Conservation (phyloP, 1,139 yeast genomes). For the Suhomyces bribrorum region DNA sequence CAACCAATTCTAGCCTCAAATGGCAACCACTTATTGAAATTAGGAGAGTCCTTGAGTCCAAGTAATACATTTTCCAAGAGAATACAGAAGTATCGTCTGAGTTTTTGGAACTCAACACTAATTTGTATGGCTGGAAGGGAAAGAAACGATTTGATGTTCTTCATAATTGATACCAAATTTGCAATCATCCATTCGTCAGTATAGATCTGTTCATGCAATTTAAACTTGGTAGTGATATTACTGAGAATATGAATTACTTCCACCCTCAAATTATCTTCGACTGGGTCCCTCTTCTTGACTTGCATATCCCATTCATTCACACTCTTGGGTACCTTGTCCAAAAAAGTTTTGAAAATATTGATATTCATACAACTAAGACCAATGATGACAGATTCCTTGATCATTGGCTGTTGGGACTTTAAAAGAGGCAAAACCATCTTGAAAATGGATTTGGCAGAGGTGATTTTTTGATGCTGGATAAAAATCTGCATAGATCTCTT, state of each 20-base stretch:
- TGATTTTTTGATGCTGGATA: constrained; percentile 87
- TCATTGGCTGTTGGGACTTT: constrained; percentile 66
- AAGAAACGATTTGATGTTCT: constrained; percentile 64
- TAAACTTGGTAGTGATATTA: constrained; percentile 65
- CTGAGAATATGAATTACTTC: constrained; percentile 79
- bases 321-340: constrained; percentile 73
- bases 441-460: constrained; percentile 89
- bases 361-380: constrained; percentile 90
- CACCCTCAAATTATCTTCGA: constrained; percentile 59
- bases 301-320: constrained; percentile 59
- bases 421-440: constrained; percentile 83
- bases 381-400: constrained; percentile 81
- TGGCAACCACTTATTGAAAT: constrained; percentile 61
- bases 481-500: constrained; percentile 76
- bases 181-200: constrained; percentile 71
- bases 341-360: constrained; percentile 78
- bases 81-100: constrained; percentile 80
- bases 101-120: constrained; percentile 70
- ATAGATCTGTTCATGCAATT: constrained; percentile 51
- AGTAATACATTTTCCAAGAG: constrained; percentile 68
- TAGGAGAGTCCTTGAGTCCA: constrained; percentile 47
- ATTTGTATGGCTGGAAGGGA: constrained; percentile 60
- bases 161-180: constrained; percentile 64
- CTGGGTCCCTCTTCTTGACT: constrained; percentile 32
- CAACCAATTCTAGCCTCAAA: constrained; percentile 85